These are phyloP conservation scores for Soucietia sequanensis DNA, from an alignment of 805 yeast genomes.

Conservation along the genomic window DNA sequence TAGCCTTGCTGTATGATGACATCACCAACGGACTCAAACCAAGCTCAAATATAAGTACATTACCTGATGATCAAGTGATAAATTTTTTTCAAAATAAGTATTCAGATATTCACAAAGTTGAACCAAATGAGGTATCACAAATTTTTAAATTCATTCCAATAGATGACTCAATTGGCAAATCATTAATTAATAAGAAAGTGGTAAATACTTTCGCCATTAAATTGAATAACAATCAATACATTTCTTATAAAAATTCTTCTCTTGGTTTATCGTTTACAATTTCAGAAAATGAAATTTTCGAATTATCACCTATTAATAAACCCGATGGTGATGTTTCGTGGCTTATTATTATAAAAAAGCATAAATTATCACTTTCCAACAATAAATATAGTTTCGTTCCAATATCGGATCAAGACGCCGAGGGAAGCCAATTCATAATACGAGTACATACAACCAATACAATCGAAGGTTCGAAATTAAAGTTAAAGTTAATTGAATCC, in stretches of 20 bases:
- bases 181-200: conserved; percentile 1
- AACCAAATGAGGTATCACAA: conserved; percentile 5
- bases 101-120: background rate
- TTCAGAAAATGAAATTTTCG: conserved; percentile 4
- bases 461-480: conserved; percentile 2
- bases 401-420: too few relatives aligned
- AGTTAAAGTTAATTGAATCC: too few relatives aligned
- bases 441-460: conserved; percentile 7
- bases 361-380: background rate
- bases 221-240: conserved; percentile 4
- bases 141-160: conserved; percentile 6
- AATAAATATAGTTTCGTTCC: background rate
- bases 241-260: conserved; percentile 1
- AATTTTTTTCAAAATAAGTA: background rate
- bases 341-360: background rate
- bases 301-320: background rate
- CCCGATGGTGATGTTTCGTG: conserved; percentile 4
- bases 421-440: conserved; percentile 5
- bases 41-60: background rate
- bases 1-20: background rate
- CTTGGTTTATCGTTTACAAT: conserved; percentile 2
- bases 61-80: background rate
- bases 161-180: conserved; percentile 2
- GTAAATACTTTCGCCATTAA: conserved; percentile 1
- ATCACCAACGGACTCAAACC: background rate